Evolutionary conservation across 164 flowering plant genomes (phyloP).

Genomic region (Sextonia rubra): DNA sequence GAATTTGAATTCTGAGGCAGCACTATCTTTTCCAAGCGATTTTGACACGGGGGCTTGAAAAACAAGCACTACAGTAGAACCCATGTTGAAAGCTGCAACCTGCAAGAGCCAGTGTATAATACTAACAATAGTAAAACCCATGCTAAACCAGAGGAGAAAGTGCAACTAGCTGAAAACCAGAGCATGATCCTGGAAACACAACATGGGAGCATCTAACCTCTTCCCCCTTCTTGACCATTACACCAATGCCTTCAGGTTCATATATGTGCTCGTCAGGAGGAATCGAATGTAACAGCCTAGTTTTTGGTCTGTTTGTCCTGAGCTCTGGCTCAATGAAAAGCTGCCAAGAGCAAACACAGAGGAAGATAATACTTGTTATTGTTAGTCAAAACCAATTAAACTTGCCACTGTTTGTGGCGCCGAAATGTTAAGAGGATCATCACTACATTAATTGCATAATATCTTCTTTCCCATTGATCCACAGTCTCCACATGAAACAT

Average conservation of each 20-base stretch:
- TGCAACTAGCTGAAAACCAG: not conserved
- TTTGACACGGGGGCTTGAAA: constrained; percentile 73
- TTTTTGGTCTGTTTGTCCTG: constrained; percentile 62
- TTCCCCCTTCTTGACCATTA: constrained; percentile 70
- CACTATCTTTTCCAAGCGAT: constrained; percentile 18
- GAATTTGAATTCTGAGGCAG: constrained; percentile 59
- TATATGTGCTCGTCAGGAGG: constrained; percentile 72
- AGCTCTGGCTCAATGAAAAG: constrained; percentile 83
- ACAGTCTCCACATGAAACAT: too few relatives aligned
- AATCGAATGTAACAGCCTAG: constrained; percentile 46
- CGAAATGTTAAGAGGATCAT: too few relatives aligned
- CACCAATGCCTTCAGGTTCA: constrained; percentile 69
- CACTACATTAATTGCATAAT: too few relatives aligned
- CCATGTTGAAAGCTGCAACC: constrained; percentile 95
- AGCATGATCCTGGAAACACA: not conserved
- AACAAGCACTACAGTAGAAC: constrained; percentile 90
- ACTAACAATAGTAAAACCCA: not conserved
- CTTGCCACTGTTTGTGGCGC: too few relatives aligned
- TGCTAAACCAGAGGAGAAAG: not conserved
- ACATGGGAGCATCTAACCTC: constrained; percentile 46
- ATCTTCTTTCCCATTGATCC: too few relatives aligned
- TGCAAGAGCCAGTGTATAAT: constrained; percentile 20
- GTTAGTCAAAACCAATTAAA: too few relatives aligned
- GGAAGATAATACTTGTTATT: not conserved
- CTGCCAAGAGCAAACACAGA: constrained; percentile 35